These are phyloP conservation scores for Ceraceosorus guamensis DNA, from an alignment of 1,284 basidiomycete genomes.

Conservation along the genomic window DNA sequence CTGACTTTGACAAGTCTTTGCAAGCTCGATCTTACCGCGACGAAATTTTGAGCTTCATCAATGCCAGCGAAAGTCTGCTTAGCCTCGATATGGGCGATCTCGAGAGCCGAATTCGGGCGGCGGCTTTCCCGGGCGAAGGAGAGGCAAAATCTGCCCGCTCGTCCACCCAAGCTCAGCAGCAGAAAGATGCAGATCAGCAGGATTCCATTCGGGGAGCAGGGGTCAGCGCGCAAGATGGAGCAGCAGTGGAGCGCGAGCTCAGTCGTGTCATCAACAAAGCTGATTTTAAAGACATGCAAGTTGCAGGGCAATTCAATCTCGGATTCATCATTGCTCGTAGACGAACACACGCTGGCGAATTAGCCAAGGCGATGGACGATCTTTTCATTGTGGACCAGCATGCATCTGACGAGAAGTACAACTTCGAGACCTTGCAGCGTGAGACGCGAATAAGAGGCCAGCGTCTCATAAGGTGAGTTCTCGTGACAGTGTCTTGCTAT, in stretches of 20 bases:
- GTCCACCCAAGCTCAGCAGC: neutral
- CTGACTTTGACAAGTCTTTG: no score
- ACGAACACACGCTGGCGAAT: conserved; percentile 23
- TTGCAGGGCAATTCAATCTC: conserved; percentile 90
- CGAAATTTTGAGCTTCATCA: no score
- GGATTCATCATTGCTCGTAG: conserved; percentile 86
- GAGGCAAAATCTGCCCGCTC: neutral
- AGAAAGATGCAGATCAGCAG: conserved; percentile 9
- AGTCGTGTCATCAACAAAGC: conserved; percentile 77
- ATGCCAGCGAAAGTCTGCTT: no score
- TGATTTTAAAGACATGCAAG: conserved; percentile 76
- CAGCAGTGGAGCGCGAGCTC: conserved; percentile 64
- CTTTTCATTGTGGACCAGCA: conserved; percentile 82
- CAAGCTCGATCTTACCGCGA: no score
- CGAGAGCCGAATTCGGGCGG: no score
- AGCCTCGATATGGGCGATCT: no score
- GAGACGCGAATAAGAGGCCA: conserved; percentile 83
- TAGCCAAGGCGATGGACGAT: conserved; percentile 29
- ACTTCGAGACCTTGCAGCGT: conserved; percentile 86
- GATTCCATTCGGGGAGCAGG: conserved; percentile 52
- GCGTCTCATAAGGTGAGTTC: conserved; percentile 65
- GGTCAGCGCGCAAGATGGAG: conserved; percentile 57
- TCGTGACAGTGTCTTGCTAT: neutral
- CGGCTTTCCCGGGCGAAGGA: neutral
- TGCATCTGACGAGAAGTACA: conserved; percentile 86